phyloP scores from a whole-genome alignment of 2,329 filamentous ascomycete species.

The Xylariaceae sp. region DNA sequence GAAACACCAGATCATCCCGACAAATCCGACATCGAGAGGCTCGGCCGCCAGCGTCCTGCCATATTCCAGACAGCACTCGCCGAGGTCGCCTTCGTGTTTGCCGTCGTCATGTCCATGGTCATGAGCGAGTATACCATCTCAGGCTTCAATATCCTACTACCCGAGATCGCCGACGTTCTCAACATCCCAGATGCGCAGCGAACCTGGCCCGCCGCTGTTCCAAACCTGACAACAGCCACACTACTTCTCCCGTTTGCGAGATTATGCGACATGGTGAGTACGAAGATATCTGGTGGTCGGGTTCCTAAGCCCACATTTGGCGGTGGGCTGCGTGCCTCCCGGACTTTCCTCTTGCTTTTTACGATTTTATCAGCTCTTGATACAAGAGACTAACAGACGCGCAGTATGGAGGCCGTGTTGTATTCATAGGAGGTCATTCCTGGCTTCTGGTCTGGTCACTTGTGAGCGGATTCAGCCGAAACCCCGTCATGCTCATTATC shows the following conservation, averaged over 20 bases:
- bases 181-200: conserved; percentile 56
- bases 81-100: conserved; percentile 57
- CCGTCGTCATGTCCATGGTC: conserved; percentile 54
- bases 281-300: too few relatives aligned
- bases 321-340: too few relatives aligned
- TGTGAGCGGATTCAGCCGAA: conserved; percentile 64
- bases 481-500: conserved; percentile 66
- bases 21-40: conserved; percentile 42
- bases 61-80: conserved; percentile 44
- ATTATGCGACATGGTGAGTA: conserved; percentile 49
- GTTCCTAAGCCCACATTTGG: too few relatives aligned
- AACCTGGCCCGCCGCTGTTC: conserved; percentile 62
- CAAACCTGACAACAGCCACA: conserved; percentile 50
- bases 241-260: conserved; percentile 62
- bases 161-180: conserved; percentile 57
- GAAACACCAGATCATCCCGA: conserved; percentile 15
- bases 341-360: neutral
- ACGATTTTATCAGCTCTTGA: too few relatives aligned
- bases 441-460: conserved; percentile 69
- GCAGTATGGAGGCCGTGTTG: conserved; percentile 56
- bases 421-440: conserved; percentile 55
- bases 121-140: conserved; percentile 71
- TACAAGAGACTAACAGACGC: too few relatives aligned
- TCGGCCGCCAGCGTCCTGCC: conserved; percentile 54
- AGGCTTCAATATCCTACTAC: conserved; percentile 71